Conservation (phyloP, 305 asterid species). For the Striga hermonthica region DNA sequence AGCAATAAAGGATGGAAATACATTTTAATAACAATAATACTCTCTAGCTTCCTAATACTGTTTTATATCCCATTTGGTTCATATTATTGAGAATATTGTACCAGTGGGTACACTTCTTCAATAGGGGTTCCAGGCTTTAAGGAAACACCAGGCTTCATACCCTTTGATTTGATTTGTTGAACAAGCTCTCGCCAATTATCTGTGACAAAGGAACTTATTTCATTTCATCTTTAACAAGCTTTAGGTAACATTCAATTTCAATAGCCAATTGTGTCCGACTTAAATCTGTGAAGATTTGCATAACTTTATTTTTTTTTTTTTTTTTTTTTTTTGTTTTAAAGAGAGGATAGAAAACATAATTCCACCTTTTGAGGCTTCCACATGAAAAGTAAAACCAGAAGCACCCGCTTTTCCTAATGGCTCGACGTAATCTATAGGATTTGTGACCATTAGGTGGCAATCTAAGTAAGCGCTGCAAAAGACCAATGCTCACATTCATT, state of each 20-base stretch:
- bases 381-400: conserved; percentile 93
- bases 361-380: conserved; percentile 77
- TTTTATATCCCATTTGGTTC: background rate
- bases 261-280: no score
- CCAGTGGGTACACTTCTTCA: conserved; percentile 78
- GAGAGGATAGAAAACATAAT: conserved; percentile 32
- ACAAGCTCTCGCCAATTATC: conserved; percentile 89
- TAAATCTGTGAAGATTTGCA: no score
- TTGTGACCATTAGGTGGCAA: conserved; percentile 96
- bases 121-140: conserved; percentile 79
- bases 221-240: conserved; percentile 20
- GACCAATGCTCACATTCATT: background rate
- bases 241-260: background rate
- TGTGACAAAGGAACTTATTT: conserved; percentile 27
- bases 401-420: conserved; percentile 89
- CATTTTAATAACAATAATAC: conserved; percentile 1
- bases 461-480: conserved; percentile 86
- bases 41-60: background rate
- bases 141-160: conserved; percentile 84
- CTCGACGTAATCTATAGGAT: conserved; percentile 90
- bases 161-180: conserved; percentile 61
- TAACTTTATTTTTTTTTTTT: no score
- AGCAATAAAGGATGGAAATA: background rate
- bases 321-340: no score
- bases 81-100: conserved; percentile 29